A percentile compares a stretch with the other conserved stretches of the same genome.
Evolutionary conservation across 2,329 filamentous ascomycete genomes (phyloP).

Genomic region (Ceratocystis harringtonii): DNA sequence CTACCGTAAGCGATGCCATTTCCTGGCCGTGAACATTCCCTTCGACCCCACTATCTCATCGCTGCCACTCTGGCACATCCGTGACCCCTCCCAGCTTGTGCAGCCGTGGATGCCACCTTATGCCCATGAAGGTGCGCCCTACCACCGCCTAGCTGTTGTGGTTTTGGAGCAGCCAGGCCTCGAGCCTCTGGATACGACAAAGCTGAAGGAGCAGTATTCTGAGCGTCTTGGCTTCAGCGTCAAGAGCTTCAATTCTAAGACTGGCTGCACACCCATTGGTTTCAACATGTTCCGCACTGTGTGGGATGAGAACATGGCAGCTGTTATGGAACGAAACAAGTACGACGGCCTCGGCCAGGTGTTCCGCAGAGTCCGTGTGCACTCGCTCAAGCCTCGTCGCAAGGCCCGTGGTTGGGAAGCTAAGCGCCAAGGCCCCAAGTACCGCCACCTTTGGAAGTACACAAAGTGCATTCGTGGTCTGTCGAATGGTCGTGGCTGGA

Average conservation of each 20-base stretch:
- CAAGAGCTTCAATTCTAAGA: conserved; percentile 56
- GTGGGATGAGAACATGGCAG: conserved; percentile 81
- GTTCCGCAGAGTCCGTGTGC: conserved; percentile 65
- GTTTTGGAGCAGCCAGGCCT: conserved; percentile 64
- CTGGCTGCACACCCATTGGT: conserved; percentile 57
- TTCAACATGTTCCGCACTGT: conserved; percentile 74
- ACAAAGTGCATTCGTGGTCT: conserved; percentile 40
- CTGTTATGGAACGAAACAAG: conserved; percentile 67
- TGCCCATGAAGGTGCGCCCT: conserved; percentile 76
- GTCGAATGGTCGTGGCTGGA: conserved; percentile 30
- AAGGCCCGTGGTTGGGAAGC: conserved; percentile 52
- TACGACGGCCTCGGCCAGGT: conserved; percentile 67
- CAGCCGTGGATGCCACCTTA: conserved; percentile 73
- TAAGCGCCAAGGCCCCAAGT: conserved; percentile 50
- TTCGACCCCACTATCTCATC: conserved; percentile 39
- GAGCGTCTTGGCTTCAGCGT: conserved; percentile 56
- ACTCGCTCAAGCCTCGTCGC: conserved; percentile 47
- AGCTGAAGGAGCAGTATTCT: conserved; percentile 38
- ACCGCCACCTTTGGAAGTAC: conserved; percentile 49
- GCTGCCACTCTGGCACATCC: conserved; percentile 49
- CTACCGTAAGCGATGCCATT: conserved; percentile 76
- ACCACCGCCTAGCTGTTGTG: conserved; percentile 76
- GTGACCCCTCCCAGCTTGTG: conserved; percentile 49
- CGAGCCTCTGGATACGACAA: conserved; percentile 40
- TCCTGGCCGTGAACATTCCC: conserved; percentile 55